Evolutionary conservation across 192 early-diverging fungal genomes (phyloP).

Genomic region (Podila verticillata): DNA sequence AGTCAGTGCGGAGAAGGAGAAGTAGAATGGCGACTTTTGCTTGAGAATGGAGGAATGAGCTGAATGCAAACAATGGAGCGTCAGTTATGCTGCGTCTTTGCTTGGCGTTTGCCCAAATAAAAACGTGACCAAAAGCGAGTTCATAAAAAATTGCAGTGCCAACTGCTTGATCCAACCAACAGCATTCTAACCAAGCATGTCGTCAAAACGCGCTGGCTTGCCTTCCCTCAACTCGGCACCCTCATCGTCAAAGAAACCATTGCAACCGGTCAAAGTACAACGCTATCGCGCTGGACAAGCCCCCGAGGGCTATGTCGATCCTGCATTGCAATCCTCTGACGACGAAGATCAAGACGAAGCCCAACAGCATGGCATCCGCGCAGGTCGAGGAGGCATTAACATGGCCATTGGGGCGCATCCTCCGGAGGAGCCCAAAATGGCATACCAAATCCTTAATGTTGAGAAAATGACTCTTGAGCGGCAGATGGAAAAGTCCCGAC

Average conservation of each 20-base stretch:
- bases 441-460: slow-evolving; percentile 57
- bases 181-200: slow-evolving; percentile 5
- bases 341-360: slow-evolving; percentile 57
- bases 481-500: slow-evolving; percentile 2
- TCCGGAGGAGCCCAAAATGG: slow-evolving; percentile 49
- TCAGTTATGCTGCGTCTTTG: no score
- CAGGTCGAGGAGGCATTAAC: slow-evolving; percentile 23
- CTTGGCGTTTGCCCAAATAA: background rate
- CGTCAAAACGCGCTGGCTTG: slow-evolving; percentile 37
- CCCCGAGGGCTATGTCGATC: slow-evolving; percentile 62
- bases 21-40: no score
- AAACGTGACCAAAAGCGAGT: background rate
- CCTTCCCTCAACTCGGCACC: slow-evolving; percentile 34
- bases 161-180: background rate
- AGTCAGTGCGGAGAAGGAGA: background rate
- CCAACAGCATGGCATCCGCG: background rate
- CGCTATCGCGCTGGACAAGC: slow-evolving; percentile 69
- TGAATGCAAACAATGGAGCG: no score
- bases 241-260: slow-evolving; percentile 32
- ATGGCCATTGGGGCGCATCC: slow-evolving; percentile 25
- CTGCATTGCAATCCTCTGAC: slow-evolving; percentile 60
- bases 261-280: slow-evolving; percentile 59
- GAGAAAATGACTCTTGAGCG: slow-evolving; percentile 51
- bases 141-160: background rate
- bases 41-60: background rate